Evolutionary conservation across 2,329 filamentous ascomycete species (phyloP), one percentile per base, ranked within the genome.

Genomic region (Pseudofabraea citricarpa): DNA sequence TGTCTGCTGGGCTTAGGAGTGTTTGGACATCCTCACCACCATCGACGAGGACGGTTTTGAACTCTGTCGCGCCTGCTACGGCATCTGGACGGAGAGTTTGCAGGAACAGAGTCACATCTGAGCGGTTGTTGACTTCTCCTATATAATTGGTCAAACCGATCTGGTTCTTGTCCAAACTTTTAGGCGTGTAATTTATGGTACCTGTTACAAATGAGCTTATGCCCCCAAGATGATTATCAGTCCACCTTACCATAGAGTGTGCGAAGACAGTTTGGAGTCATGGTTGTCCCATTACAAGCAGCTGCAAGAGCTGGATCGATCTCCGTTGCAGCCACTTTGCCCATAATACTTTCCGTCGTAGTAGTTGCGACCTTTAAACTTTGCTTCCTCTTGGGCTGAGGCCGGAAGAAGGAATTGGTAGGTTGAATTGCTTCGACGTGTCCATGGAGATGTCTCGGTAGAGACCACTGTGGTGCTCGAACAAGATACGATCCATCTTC

Each of bases 381-480:
- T 15, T 37, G 35, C 15, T 5, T 22, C 18, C 21, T 37, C 35
- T 37, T 20, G 4, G 35, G 19, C 9, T 12, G n/a, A 52, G 65
- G 53, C 27, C 69, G 68, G 58, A 77, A 74, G 64, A 81, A 81
- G 0, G 75, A 76, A 38, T 71, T 81, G 1, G 77, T 81, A 2
- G 78, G 78, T 56, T 81, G 77, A 20, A 81, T 73, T 10, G 74
- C 70, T 53, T 80, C 75, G 48, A 81, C 73, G 54, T 78, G 75
- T 38, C 69, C 65, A 54, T 81, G 76, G 4, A 81, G 65, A 53
- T 81, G 72, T 24, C 54, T 56, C 13, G 78, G 77, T 4, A 83
- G 68, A 33, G 76, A 80, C 77, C 77, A 82, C 31, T 67, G 61
- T 1, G 73, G 70, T 0, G 78, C 69, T 33, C 78, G 71, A 13